Percentiles rank a stretch among this genome's conserved stretches.
These are phyloP conservation scores for Sclerotinia borealis DNA, from an alignment of 2,329 filamentous ascomycete species.

Conservation along the genomic window DNA sequence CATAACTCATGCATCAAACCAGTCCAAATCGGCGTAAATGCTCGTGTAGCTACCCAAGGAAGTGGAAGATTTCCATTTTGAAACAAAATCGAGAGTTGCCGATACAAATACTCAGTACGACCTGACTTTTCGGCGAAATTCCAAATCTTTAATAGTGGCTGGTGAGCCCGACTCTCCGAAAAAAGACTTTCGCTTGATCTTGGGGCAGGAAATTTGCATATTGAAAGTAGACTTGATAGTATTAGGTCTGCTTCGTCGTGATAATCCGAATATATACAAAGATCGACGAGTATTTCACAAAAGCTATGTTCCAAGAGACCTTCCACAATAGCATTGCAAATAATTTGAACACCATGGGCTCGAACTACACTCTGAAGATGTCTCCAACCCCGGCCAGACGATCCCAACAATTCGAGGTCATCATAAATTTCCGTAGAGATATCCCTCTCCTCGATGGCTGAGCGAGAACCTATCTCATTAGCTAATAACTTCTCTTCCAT, in stretches of 20 bases:
- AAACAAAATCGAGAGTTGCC: slow-evolving; percentile 36
- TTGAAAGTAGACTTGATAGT: slow-evolving; percentile 33
- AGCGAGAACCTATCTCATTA: slow-evolving; percentile 35
- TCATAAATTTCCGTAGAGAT: slow-evolving; percentile 43
- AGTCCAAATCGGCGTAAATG: slow-evolving; percentile 39
- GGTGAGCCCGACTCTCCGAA: slow-evolving; percentile 24
- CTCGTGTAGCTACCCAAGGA: slow-evolving; percentile 41
- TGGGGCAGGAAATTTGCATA: slow-evolving; percentile 35
- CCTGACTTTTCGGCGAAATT: slow-evolving; percentile 33
- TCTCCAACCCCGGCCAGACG: slow-evolving; percentile 39
- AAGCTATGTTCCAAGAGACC: slow-evolving; percentile 39
- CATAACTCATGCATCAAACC: slow-evolving; percentile 35
- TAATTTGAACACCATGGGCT: slow-evolving; percentile 41
- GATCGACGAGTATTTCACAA: slow-evolving; percentile 36
- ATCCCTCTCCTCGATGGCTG: slow-evolving; percentile 31
- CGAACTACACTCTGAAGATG: slow-evolving; percentile 41
- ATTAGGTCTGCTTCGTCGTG: slow-evolving; percentile 39
- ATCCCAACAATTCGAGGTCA: slow-evolving; percentile 42
- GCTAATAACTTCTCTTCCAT: slow-evolving; percentile 40
- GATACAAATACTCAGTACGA: slow-evolving; percentile 34
- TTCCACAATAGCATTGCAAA: slow-evolving; percentile 39
- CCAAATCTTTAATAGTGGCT: slow-evolving; percentile 33
- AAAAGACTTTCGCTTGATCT: slow-evolving; percentile 26
- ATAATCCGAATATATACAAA: slow-evolving; percentile 37
- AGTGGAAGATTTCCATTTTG: slow-evolving; percentile 33